These are phyloP conservation scores for Blastobotrys raffinosifermentans DNA, from an alignment of 1,139 yeast genomes.

Conservation along the genomic window DNA sequence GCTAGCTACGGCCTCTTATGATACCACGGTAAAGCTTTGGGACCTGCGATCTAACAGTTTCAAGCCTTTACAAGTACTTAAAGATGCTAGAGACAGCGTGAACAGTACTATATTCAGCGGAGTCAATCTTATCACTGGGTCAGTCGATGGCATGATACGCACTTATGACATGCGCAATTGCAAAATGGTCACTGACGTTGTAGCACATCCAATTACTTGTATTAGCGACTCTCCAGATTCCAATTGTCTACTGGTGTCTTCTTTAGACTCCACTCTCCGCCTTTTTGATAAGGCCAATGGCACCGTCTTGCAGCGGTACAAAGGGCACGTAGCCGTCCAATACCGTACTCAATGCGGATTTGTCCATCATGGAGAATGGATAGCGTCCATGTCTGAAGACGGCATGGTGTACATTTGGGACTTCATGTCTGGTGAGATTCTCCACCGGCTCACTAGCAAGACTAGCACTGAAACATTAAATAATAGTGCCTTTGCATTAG, in stretches of 20 bases:
- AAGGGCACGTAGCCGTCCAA: constrained; percentile 28
- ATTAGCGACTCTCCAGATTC: constrained; percentile 20
- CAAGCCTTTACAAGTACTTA: constrained; percentile 31
- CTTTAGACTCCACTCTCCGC: constrained; percentile 26
- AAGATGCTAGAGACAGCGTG: constrained; percentile 34
- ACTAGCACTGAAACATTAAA: not conserved
- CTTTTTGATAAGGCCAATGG: constrained; percentile 28
- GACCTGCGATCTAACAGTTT: constrained; percentile 26
- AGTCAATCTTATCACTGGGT: constrained; percentile 29
- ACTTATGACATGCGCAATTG: constrained; percentile 33
- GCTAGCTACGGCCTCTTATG: constrained; percentile 32
- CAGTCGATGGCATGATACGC: constrained; percentile 33
- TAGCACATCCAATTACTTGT: constrained; percentile 31
- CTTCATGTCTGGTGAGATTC: constrained; percentile 52
- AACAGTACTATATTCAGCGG: constrained; percentile 14
- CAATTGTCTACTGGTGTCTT: constrained; percentile 23
- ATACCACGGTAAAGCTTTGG: constrained; percentile 35
- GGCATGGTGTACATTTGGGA: constrained; percentile 89
- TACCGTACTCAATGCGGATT: constrained; percentile 24
- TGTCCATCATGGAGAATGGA: constrained; percentile 54
- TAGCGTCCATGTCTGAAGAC: constrained; percentile 84
- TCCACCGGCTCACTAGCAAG: constrained; percentile 9
- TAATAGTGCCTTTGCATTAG: constrained; percentile 4
- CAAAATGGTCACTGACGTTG: constrained; percentile 24
- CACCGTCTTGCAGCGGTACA: constrained; percentile 22